Conservation (phyloP, 805 yeast species). For the Metschnikowia anglica region DNA sequence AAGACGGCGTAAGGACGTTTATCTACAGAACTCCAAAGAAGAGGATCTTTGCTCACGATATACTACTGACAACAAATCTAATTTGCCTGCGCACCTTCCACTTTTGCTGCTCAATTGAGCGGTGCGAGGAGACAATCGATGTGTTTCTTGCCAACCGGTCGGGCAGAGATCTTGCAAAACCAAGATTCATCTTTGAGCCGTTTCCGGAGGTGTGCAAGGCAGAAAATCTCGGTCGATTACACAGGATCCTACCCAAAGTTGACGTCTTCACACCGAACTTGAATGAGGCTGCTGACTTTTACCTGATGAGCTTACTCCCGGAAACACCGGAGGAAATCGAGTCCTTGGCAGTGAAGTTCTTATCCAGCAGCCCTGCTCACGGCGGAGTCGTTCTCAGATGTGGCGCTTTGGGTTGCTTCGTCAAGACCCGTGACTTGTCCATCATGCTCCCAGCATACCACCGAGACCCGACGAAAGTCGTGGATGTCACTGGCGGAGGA, state of each 20-base stretch:
- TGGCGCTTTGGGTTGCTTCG: constrained; percentile 69
- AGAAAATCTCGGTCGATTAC: constrained; percentile 38
- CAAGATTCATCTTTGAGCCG: constrained; percentile 79
- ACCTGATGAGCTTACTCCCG: constrained; percentile 49
- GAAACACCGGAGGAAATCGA: constrained; percentile 39
- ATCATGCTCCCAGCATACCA: constrained; percentile 78
- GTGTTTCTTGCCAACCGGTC: constrained; percentile 20
- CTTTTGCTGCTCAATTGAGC: constrained; percentile 67
- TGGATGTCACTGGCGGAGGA: constrained; percentile 48
- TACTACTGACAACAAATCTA: constrained; percentile 39
- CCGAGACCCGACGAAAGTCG: constrained; percentile 33
- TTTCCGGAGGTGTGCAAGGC: constrained; percentile 71
- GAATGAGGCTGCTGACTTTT: constrained; percentile 71
- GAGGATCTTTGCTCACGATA: constrained; percentile 57
- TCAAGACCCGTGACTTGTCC: constrained; percentile 32
- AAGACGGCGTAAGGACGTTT: constrained; percentile 55
- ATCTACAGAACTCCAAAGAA: constrained; percentile 60
- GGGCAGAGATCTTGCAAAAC: constrained; percentile 16
- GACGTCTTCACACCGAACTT: constrained; percentile 80
- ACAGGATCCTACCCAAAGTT: constrained; percentile 42
- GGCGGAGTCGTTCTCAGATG: constrained; percentile 68
- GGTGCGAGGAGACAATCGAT: constrained; percentile 52
- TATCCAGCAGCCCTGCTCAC: constrained; percentile 36
- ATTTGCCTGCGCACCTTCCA: constrained; percentile 52
- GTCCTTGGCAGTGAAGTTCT: constrained; percentile 16